Conservation (phyloP, 768 basidiomycete genomes). For the Boletus patriciae region DNA sequence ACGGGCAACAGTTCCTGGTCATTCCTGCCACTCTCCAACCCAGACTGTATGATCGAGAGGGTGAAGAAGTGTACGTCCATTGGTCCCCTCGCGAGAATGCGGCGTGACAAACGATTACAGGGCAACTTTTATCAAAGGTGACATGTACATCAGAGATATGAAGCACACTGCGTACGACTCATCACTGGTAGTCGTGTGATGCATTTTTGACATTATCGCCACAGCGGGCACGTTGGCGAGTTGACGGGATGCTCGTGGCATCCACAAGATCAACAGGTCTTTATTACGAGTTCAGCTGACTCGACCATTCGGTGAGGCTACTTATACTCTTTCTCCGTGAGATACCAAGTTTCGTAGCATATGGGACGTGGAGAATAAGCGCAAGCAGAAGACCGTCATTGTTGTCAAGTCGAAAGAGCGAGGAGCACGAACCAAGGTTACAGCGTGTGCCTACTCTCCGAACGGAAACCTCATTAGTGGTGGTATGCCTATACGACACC, state of each 20-base stretch:
- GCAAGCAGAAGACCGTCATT: constrained; percentile 94
- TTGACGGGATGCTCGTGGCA: constrained; percentile 91
- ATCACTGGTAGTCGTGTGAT: constrained; percentile 7
- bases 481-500: constrained; percentile 49
- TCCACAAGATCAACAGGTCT: constrained; percentile 77
- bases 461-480: constrained; percentile 91
- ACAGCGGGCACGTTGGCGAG: constrained; percentile 92
- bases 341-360: constrained; percentile 51
- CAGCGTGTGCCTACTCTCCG: constrained; percentile 79
- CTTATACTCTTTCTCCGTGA: background rate
- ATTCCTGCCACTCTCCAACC: constrained; percentile 87
- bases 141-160: constrained; percentile 98
- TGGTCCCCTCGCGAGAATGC: constrained; percentile 21
- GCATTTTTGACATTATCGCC: constrained; percentile 5
- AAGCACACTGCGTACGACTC: constrained; percentile 88
- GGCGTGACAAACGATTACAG: constrained; percentile 57
- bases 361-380: constrained; percentile 91
- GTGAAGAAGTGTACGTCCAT: constrained; percentile 80
- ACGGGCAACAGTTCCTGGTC: constrained; percentile 82
- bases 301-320: constrained; percentile 80
- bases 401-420: constrained; percentile 96
- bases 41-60: constrained; percentile 89
- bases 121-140: constrained; percentile 86
- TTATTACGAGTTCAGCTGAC: constrained; percentile 94
- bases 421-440: constrained; percentile 91